These are phyloP conservation scores for Botrytis byssoidea DNA, from an alignment of 2,329 filamentous ascomycete genomes.

Conservation along the genomic window DNA sequence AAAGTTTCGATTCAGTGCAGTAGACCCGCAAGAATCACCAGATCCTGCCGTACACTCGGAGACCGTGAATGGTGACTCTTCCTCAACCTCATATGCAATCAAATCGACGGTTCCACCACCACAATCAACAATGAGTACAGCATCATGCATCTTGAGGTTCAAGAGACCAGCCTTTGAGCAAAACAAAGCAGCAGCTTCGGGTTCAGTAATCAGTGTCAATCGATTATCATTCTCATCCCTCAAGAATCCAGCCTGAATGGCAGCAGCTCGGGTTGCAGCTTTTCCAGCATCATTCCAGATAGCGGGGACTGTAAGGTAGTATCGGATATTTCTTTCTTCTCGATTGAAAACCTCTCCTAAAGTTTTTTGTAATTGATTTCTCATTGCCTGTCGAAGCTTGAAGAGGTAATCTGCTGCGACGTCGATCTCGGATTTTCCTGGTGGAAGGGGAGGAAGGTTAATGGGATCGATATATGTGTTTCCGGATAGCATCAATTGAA, in stretches of 20 bases:
- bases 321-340: slow-evolving; percentile 96
- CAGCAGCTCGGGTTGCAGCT: slow-evolving; percentile 90
- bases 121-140: slow-evolving; percentile 97
- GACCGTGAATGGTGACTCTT: slow-evolving; percentile 95
- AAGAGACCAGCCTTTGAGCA: slow-evolving; percentile 95
- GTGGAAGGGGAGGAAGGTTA: slow-evolving; percentile 93
- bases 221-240: slow-evolving; percentile 97
- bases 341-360: slow-evolving; percentile 96
- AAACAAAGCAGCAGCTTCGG: slow-evolving; percentile 95
- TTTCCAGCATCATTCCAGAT: slow-evolving; percentile 99
- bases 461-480: slow-evolving; percentile 99
- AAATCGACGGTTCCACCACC: slow-evolving; percentile 98
- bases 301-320: slow-evolving; percentile 97
- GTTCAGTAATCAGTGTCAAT: slow-evolving; percentile 90
- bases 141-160: slow-evolving; percentile 96
- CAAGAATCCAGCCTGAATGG: slow-evolving; percentile 94
- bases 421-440: slow-evolving; percentile 98
- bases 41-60: slow-evolving; percentile 96
- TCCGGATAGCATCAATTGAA: slow-evolving; percentile 96
- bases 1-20: slow-evolving; percentile 95
- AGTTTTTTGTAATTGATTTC: slow-evolving; percentile 91
- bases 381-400: slow-evolving; percentile 96
- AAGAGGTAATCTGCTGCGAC: slow-evolving; percentile 99
- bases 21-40: slow-evolving; percentile 97
- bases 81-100: slow-evolving; percentile 98